Conservation (phyloP, 2,329 filamentous ascomycete species). For the Ciborinia camelliae region DNA sequence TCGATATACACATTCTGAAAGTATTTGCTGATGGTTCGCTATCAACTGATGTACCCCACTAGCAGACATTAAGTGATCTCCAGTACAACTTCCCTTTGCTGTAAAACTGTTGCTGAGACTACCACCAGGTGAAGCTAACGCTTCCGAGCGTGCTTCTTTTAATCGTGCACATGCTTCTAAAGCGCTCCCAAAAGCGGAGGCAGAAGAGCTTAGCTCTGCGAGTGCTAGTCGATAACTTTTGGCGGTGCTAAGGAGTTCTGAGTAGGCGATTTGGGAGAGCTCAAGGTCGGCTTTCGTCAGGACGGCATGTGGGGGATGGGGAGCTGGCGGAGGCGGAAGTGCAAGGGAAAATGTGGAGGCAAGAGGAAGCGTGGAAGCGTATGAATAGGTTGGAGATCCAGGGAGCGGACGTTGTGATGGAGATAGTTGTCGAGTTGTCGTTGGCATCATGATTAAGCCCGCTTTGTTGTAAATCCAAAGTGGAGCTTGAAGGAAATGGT, state of each 20-base stretch:
- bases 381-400: slow-evolving; percentile 59
- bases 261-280: slow-evolving; percentile 59
- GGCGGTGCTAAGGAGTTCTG: slow-evolving; percentile 57
- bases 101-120: slow-evolving; percentile 44
- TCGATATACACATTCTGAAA: slow-evolving; percentile 65
- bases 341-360: slow-evolving; percentile 54
- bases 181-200: slow-evolving; percentile 61
- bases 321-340: slow-evolving; percentile 59
- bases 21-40: slow-evolving; percentile 68
- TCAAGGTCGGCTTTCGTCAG: slow-evolving; percentile 63
- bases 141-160: slow-evolving; percentile 62
- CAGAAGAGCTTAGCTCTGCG: slow-evolving; percentile 56
- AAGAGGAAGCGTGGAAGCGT: slow-evolving; percentile 60
- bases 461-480: slow-evolving; percentile 21
- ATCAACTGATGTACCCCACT: slow-evolving; percentile 64
- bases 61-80: slow-evolving; percentile 59
- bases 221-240: slow-evolving; percentile 63
- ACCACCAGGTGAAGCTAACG: slow-evolving; percentile 42
- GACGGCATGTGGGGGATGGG: slow-evolving; percentile 54
- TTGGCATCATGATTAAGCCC: slow-evolving; percentile 22
- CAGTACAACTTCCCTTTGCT: slow-evolving; percentile 53
- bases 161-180: slow-evolving; percentile 66
- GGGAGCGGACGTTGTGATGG: slow-evolving; percentile 58
- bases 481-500: background rate
- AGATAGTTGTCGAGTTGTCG: slow-evolving; percentile 40